Percentiles rank a stretch among this genome's conserved stretches.
Conservation (phyloP, 495 filamentous ascomycete species). For the Annulohypoxylon maeteangense region DNA sequence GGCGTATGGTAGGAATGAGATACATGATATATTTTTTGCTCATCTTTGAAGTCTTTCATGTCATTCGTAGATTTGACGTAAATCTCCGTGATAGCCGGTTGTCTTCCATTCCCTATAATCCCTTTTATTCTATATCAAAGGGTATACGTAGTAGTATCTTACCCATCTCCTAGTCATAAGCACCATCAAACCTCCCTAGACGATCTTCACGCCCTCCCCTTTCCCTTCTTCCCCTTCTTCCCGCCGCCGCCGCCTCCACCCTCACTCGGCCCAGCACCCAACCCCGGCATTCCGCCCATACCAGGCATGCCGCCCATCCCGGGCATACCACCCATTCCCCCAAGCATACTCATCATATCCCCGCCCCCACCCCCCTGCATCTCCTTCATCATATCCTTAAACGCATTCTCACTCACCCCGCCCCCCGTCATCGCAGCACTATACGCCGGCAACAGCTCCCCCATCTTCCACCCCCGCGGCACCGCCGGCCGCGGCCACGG, state of each 20-base stretch:
- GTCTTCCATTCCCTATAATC: neutral
- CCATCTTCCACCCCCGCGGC: slow-evolving; percentile 93
- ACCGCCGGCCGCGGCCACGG: slow-evolving; percentile 76
- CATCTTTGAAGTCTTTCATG: neutral
- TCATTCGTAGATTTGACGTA: slow-evolving; percentile 3
- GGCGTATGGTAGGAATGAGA: slow-evolving; percentile 3
- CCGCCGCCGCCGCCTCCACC: slow-evolving; percentile 38
- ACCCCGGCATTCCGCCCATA: neutral
- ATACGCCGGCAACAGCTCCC: slow-evolving; percentile 82
- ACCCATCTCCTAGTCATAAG: neutral
- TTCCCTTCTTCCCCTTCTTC: slow-evolving; percentile 62
- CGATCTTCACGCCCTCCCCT: slow-evolving; percentile 53
- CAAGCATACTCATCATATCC: slow-evolving; percentile 59
- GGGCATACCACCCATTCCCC: slow-evolving; percentile 46
- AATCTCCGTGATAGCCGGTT: neutral
- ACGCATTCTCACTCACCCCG: slow-evolving; percentile 93
- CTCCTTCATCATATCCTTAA: slow-evolving; percentile 97
- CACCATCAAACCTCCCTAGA: neutral
- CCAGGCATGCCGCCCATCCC: slow-evolving; percentile 22
- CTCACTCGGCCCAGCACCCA: slow-evolving; percentile 35
- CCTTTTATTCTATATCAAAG: neutral
- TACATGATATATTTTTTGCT: slow-evolving; percentile 15
- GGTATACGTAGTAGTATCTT: neutral
- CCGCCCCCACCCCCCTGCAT: slow-evolving; percentile 73
- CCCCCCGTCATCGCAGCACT: slow-evolving; percentile 90